A percentile compares a stretch with the other conserved stretches of the same genome.
These are phyloP conservation scores for Flaveria bidentis DNA, from an alignment of 129 eudicot genomes.

Conservation along the genomic window DNA sequence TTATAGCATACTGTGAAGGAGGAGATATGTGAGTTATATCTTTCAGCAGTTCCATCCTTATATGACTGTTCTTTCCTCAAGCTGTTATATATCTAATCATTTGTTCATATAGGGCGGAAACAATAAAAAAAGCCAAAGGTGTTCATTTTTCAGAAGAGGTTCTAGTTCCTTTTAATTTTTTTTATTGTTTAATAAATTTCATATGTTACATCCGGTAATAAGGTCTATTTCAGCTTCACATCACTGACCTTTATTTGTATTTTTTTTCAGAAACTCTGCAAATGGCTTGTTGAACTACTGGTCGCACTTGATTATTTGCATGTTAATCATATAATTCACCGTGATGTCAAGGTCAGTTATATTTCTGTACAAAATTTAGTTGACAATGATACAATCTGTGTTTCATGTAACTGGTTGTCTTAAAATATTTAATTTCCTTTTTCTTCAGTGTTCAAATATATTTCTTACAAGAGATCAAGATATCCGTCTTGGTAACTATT, in stretches of 20 bases:
- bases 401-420: constrained; percentile 10
- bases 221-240: background rate
- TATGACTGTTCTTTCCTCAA: background rate
- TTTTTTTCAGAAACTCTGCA: constrained; percentile 72
- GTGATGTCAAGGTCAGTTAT: constrained; percentile 89
- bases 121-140: constrained; percentile 76
- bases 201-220: background rate
- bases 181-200: background rate
- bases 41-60: background rate
- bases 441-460: constrained; percentile 87
- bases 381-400: background rate
- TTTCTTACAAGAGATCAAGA: constrained; percentile 88
- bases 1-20: constrained; percentile 93
- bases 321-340: constrained; percentile 84
- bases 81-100: constrained; percentile 9
- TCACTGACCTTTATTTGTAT: constrained; percentile 7
- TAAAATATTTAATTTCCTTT: constrained; percentile 16
- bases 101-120: constrained; percentile 64
- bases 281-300: constrained; percentile 89
- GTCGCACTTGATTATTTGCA: constrained; percentile 97
- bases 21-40: constrained; percentile 84
- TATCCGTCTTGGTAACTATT: constrained; percentile 76
- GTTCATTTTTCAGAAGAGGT: constrained; percentile 95
- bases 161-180: constrained; percentile 13
- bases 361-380: constrained; percentile 8